phyloP scores from a whole-genome alignment of 1,284 basidiomycete species.

The Macrocystidia cucumis region DNA sequence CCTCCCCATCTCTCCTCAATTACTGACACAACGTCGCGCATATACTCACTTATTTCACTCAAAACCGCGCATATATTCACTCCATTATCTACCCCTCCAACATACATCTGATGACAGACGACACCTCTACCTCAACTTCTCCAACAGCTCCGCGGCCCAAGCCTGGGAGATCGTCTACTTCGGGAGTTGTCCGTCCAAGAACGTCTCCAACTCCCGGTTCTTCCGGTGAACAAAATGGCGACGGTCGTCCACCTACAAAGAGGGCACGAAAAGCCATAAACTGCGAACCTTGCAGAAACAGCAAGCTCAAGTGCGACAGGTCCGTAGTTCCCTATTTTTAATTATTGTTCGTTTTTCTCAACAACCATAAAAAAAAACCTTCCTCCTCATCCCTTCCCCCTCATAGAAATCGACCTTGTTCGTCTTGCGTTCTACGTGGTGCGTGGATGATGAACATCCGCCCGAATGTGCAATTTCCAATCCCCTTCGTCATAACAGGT shows the following conservation, averaged over 20 bases:
- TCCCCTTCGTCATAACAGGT: slow-evolving; percentile 32
- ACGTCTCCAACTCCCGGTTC: slow-evolving; percentile 36
- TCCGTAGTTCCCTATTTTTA: slow-evolving; percentile 22
- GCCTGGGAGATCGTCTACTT: slow-evolving; percentile 23
- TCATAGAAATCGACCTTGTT: slow-evolving; percentile 71
- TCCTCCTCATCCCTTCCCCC: slow-evolving; percentile 10
- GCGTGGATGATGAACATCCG: slow-evolving; percentile 12
- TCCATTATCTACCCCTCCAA: slow-evolving; percentile 1
- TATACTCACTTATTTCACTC: not conserved
- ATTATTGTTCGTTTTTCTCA: no score
- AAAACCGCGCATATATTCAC: not conserved
- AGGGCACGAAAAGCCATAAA: slow-evolving; percentile 78
- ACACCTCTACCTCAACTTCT: slow-evolving; percentile 27
- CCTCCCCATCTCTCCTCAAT: slow-evolving; percentile 5
- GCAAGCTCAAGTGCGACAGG: slow-evolving; percentile 83
- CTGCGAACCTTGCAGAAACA: slow-evolving; percentile 76
- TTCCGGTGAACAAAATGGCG: slow-evolving; percentile 29
- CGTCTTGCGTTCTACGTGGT: slow-evolving; percentile 75
- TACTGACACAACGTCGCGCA: not conserved
- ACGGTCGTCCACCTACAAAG: slow-evolving; percentile 60
- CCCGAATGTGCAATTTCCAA: slow-evolving; percentile 10
- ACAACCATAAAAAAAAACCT: no score
- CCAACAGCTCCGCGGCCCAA: slow-evolving; percentile 34
- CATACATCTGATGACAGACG: slow-evolving; percentile 55
- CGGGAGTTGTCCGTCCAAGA: slow-evolving; percentile 37